Percentiles rank a stretch among this genome's conserved stretches.
These are phyloP conservation scores for Pythium periplocum DNA, from an alignment of 352 stramenopile species.

Conservation along the genomic window DNA sequence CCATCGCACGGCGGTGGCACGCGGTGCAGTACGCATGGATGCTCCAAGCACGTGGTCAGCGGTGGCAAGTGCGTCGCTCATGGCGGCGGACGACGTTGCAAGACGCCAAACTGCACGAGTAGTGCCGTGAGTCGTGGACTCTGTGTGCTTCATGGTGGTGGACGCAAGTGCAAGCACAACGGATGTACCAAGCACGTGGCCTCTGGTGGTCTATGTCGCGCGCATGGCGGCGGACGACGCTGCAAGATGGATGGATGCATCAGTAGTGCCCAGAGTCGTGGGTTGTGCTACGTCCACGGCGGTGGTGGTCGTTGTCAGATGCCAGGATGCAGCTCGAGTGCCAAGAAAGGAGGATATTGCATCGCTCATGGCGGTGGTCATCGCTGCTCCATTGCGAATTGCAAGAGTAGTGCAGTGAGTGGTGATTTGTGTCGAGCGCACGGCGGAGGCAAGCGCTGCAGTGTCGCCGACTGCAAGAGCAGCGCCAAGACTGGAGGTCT, in stretches of 20 bases:
- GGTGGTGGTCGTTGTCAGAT: conserved; percentile 75
- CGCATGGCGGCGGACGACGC: conserved; percentile 65
- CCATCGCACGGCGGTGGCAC: conserved; percentile 53
- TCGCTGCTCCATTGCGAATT: conserved; percentile 62
- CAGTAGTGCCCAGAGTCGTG: conserved; percentile 79
- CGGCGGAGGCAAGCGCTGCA: conserved; percentile 71
- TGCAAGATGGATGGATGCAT: conserved; percentile 74
- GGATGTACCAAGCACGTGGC: conserved; percentile 77
- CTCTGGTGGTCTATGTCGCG: conserved; percentile 73
- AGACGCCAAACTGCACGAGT: conserved; percentile 29
- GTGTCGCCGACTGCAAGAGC: conserved; percentile 61
- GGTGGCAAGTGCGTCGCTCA: conserved; percentile 59
- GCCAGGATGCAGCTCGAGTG: conserved; percentile 62
- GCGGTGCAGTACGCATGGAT: conserved; percentile 40
- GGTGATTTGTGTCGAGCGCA: conserved; percentile 79
- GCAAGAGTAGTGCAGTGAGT: conserved; percentile 76
- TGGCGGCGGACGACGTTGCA: conserved; percentile 53
- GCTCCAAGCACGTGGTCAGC: conserved; percentile 65
- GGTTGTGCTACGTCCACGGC: conserved; percentile 81
- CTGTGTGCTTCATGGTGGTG: conserved; percentile 63
- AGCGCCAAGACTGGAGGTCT: conserved; percentile 81
- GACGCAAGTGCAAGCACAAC: conserved; percentile 60
- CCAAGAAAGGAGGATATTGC: conserved; percentile 82
- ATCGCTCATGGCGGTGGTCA: conserved; percentile 83
- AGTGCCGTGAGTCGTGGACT: conserved; percentile 54